A percentile compares a stretch with the other conserved stretches of the same genome.
phyloP scores from a whole-genome alignment of 495 filamentous ascomycete species.

The Penicillium lagena region DNA sequence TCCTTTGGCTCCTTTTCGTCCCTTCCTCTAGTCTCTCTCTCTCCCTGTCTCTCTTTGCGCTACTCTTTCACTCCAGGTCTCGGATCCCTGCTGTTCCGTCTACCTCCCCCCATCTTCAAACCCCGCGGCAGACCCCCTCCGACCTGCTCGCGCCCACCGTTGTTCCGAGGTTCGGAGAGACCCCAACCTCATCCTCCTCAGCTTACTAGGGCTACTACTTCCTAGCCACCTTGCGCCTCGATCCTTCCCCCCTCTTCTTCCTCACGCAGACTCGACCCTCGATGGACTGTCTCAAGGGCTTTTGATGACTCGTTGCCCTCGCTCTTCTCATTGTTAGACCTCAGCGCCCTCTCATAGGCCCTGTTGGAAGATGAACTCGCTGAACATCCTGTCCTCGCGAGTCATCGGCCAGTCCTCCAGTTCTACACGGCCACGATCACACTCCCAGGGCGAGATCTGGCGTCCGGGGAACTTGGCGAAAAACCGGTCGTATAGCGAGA shows the following conservation, averaged over 20 bases:
- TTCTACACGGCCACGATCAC: constrained; percentile 54
- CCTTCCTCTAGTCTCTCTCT: neutral
- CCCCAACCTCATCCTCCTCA: no score
- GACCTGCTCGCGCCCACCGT: no score
- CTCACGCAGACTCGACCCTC: neutral
- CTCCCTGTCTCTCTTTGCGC: no score
- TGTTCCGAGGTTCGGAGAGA: no score
- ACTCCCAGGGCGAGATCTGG: constrained; percentile 54
- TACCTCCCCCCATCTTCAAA: no score
- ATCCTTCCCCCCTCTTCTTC: no score
- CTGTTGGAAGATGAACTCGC: constrained; percentile 84
- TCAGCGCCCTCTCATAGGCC: constrained; percentile 48
- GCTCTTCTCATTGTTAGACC: constrained; percentile 20
- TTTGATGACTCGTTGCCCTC: constrained; percentile 22
- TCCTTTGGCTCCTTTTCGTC: neutral
- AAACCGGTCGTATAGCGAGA: constrained; percentile 41
- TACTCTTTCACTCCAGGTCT: no score
- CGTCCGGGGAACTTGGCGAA: constrained; percentile 40
- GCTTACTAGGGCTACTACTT: no score
- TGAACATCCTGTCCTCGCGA: constrained; percentile 88
- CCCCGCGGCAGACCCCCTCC: no score
- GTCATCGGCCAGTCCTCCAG: constrained; percentile 59
- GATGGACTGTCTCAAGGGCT: constrained; percentile 12
- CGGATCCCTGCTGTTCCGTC: no score
- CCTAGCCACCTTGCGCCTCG: no score